phyloP scores from a whole-genome alignment of 768 basidiomycete genomes.

The Hygrocybe coccinea region DNA sequence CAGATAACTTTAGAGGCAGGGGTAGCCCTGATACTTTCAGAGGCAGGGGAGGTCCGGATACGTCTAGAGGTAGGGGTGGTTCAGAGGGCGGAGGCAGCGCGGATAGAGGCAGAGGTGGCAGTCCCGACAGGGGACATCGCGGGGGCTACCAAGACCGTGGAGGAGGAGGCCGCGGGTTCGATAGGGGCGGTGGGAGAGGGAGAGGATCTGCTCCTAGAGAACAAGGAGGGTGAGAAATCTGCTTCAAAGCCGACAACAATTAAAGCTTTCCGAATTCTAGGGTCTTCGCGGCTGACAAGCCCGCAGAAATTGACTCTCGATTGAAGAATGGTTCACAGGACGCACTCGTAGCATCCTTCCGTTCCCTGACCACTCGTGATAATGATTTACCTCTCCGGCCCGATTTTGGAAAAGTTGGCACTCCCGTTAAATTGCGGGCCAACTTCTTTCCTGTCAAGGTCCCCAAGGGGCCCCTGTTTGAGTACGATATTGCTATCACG shows the following conservation, averaged over 20 bases:
- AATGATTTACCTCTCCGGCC: slow-evolving; percentile 54
- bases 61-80: slow-evolving; percentile 14
- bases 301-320: slow-evolving; percentile 41
- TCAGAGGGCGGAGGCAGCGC: slow-evolving; percentile 28
- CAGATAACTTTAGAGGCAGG: slow-evolving; percentile 16
- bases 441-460: slow-evolving; percentile 65
- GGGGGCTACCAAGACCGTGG: slow-evolving; percentile 22
- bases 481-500: slow-evolving; percentile 57
- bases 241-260: background rate
- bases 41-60: slow-evolving; percentile 21
- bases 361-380: slow-evolving; percentile 26
- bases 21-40: slow-evolving; percentile 30
- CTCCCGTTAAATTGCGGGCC: slow-evolving; percentile 47
- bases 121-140: slow-evolving; percentile 28
- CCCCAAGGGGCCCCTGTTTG: slow-evolving; percentile 46
- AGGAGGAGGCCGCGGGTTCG: slow-evolving; percentile 29
- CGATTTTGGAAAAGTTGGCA: slow-evolving; percentile 51
- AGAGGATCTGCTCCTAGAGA: slow-evolving; percentile 26
- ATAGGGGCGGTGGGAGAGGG: slow-evolving; percentile 23
- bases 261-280: slow-evolving; percentile 19
- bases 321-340: slow-evolving; percentile 40
- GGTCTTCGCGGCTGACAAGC: slow-evolving; percentile 36
- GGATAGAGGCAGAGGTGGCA: slow-evolving; percentile 18
- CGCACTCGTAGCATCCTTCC: slow-evolving; percentile 37
- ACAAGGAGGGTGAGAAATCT: slow-evolving; percentile 33